Base-by-base conservation (phyloP, 2,329 filamentous ascomycete genomes). In the Phialocephala sp. region DNA sequence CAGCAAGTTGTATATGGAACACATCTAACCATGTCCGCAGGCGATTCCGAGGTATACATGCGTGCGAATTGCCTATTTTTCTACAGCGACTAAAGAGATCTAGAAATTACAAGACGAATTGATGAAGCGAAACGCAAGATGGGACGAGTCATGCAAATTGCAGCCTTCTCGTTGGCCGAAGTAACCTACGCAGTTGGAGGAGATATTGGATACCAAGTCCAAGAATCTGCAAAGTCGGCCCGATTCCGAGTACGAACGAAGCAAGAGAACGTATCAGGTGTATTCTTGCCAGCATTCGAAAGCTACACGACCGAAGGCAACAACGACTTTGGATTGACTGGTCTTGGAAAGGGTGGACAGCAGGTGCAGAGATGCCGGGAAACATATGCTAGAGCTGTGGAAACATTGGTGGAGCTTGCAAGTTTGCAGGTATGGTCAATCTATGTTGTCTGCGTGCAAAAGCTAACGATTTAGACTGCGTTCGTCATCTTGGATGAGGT, bases 71-170 rank as follows among this genome's bases (percentile, higher is more conserved):
- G 35, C 8, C n/a, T 18, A 54, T 6, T 27, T 27, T 35, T 35
- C 6, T 35, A n/a, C 24, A 20, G 20, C 36, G n/a, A 54, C 69
- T 66, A 62, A 72, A 18, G 4, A n/a, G 18, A 11, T 9, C n/a
- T 77, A 92, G 95, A 99, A 76, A 99, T 99, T 76, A 97, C 95
- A 59, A 89, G 89, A 78, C 91, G 95, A 76, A 99, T 99, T 80
- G 94, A 99, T 82, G 95, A 99, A 80, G 95, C 95, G 50, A 99
- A 99, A 81, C 91, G 94, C 74, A 99, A 99, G 84, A 99, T 99
- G 94, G 95, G 95, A 65, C 88, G 94, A 39, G 95, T 99, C 43
- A 99, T 99, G 95, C 94, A 98, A 80, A 97, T 99, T 76, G 95
- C 95, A 47, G 94, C 95, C 55, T 98, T 99, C 81, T 98, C 94